A percentile compares a stretch with the other conserved stretches of the same genome.
Evolutionary conservation across 148 eudicot genomes (phyloP).

Genomic region (Vaccinium corymbosum): DNA sequence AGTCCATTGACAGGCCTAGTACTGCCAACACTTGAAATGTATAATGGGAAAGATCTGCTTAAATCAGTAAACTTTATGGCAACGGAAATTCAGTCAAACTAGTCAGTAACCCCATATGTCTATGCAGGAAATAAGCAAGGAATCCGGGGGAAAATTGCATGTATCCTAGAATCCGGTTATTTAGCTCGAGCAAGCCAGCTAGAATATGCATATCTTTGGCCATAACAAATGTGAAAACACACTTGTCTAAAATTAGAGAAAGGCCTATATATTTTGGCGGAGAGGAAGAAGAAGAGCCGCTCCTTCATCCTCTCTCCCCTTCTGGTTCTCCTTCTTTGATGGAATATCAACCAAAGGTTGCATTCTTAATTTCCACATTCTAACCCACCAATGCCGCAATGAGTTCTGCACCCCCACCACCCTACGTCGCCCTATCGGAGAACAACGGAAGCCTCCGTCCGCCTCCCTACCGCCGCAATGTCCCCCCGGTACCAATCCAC

Average conservation of each 20-base stretch:
- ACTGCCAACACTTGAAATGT: background rate
- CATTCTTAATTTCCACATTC: background rate
- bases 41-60: background rate
- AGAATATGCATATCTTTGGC: background rate
- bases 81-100: background rate
- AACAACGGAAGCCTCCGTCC: constrained; percentile 25
- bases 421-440: constrained; percentile 28
- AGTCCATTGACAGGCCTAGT: too few relatives aligned
- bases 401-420: constrained; percentile 34
- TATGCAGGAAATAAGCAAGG: background rate
- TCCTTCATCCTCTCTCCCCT: constrained; percentile 12
- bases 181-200: constrained; percentile 1
- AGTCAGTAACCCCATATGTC: background rate
- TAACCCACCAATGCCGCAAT: constrained; percentile 13
- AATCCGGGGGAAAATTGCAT: background rate
- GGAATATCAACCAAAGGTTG: constrained; percentile 17
- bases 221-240: background rate
- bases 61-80: background rate
- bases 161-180: background rate
- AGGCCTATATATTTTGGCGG: constrained; percentile 3
- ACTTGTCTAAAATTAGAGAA: background rate
- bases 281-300: constrained; percentile 16
- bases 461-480: constrained; percentile 29
- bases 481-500: constrained; percentile 27
- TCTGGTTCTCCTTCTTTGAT: constrained; percentile 6